Percentiles rank a stretch among this genome's conserved stretches.
phyloP scores from a whole-genome alignment of 1,284 basidiomycete genomes.

The Cutaneotrichosporon cutaneum region DNA sequence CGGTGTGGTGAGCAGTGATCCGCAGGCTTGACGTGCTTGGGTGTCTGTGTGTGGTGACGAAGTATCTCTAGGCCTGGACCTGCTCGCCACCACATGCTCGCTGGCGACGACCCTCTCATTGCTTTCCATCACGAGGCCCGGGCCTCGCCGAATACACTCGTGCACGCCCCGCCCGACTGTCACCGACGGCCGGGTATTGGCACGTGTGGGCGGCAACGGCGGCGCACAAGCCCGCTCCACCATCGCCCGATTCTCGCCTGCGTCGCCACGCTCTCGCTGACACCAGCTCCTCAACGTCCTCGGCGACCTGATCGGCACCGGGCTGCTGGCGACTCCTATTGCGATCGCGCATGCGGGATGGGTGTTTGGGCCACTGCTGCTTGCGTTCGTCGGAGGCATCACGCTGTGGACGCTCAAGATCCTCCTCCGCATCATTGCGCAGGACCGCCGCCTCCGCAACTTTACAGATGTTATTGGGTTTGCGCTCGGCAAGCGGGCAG shows the following conservation, averaged over 20 bases:
- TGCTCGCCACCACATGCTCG: too few species aligned
- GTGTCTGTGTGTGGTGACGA: too few species aligned
- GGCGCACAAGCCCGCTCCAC: not conserved
- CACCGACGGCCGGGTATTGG: not conserved
- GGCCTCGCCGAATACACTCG: too few species aligned
- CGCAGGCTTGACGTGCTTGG: not conserved
- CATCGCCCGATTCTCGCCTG: not conserved
- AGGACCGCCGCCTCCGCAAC: conserved; percentile 43
- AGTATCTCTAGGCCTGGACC: too few species aligned
- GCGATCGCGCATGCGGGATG: conserved; percentile 83
- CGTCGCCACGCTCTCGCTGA: not conserved
- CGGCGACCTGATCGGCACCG: conserved; percentile 80
- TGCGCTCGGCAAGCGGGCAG: conserved; percentile 62
- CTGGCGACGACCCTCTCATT: too few species aligned
- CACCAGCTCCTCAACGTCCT: conserved; percentile 77
- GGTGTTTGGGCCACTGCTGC: conserved; percentile 69
- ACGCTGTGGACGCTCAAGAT: conserved; percentile 72
- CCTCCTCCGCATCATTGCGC: conserved; percentile 46
- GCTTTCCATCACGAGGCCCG: too few species aligned
- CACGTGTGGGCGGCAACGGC: not conserved
- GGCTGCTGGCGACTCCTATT: conserved; percentile 81
- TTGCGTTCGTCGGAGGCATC: conserved; percentile 70
- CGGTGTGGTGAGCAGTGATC: not conserved
- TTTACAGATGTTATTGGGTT: conserved; percentile 48
- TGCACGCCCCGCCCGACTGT: too few species aligned